Base-by-base conservation (phyloP, 371 early-diverging fungal species). In the Mortierella sp. region DNA sequence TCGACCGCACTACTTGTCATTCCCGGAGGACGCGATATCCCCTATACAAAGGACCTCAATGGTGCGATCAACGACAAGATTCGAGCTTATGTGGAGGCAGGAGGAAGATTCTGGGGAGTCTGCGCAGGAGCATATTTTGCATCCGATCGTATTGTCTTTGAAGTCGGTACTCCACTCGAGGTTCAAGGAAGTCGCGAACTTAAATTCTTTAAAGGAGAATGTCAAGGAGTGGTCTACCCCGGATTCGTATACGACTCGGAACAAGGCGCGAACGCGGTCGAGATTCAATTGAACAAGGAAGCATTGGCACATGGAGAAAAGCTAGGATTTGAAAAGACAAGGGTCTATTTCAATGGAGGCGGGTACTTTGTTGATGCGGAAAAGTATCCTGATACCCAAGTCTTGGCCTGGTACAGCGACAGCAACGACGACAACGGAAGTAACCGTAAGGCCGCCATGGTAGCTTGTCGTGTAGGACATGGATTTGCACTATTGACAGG, bases 111-210 rank as follows among this genome's bases (percentile, higher is more conserved):
- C 81, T 84, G 96, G 45, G 99, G 99, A 0, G 86, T 99, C 24
- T 97, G 98, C 76, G 97, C 97, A 0, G 99, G 98, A 14, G 98
- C 93, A 0, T 97, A 97, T 77, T 97, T 94, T 85, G 97, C 89
- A 2, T 88, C 90, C 28, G 77, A 72, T 2, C 68, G 80, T 12
- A 90, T 95, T 39, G 94, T 92, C 70, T 98, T 98, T 87, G 96
- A 97, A 84, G 87, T 88, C 5, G 91, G 92, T 11, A 75, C 87
- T 18, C 68, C 73, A 3, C 77, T 94, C 77, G 89, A 92, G 71
- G 95, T 98, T n/a, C 74, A 87, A 32, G 97, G 96, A 0, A 68
- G 86, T 9, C 87, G 97, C 37, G 92, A 92, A 52, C 84, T 98
- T 35, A 86, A 83, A 16, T 92, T 98, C 63, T 96, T 87, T 64